Percentiles rank a stretch among this genome's conserved stretches.
phyloP scores from a whole-genome alignment of 768 basidiomycete species.

The Mycena galopus region DNA sequence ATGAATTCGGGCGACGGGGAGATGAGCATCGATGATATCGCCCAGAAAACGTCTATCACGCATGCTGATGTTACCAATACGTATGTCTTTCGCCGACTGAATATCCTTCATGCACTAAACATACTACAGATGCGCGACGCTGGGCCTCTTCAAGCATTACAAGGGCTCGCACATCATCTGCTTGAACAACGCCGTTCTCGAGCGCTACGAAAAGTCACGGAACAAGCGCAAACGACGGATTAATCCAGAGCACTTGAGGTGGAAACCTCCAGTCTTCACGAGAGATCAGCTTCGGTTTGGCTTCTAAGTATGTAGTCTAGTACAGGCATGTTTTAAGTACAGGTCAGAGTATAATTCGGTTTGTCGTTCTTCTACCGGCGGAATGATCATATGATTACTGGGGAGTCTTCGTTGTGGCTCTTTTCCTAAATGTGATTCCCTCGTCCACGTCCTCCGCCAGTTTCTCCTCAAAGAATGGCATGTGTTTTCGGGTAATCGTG shows the following conservation, averaged over 20 bases:
- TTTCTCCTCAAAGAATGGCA: constrained; percentile 41
- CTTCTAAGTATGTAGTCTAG: constrained; percentile 51
- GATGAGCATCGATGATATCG: constrained; percentile 96
- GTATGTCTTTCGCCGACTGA: constrained; percentile 65
- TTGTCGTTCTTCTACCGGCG: background rate
- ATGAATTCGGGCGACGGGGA: constrained; percentile 81
- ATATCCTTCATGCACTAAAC: constrained; percentile 27
- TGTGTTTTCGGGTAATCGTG: constrained; percentile 56
- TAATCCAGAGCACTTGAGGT: constrained; percentile 82
- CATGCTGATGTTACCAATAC: constrained; percentile 99
- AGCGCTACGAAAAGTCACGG: constrained; percentile 88
- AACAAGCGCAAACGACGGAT: constrained; percentile 85
- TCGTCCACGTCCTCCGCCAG: constrained; percentile 39
- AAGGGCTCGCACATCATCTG: constrained; percentile 96
- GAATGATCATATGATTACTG: background rate
- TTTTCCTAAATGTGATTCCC: constrained; percentile 28
- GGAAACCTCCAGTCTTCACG: constrained; percentile 97
- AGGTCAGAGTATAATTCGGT: constrained; percentile 7
- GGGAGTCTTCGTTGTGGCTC: constrained; percentile 7
- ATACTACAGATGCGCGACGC: constrained; percentile 82
- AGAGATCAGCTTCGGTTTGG: constrained; percentile 90
- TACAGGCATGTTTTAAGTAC: constrained; percentile 9
- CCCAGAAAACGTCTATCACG: constrained; percentile 94
- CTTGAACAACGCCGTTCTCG: constrained; percentile 90
- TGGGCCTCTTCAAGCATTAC: constrained; percentile 96